A percentile compares a stretch with the other conserved stretches of the same genome.
phyloP scores from a whole-genome alignment of 805 yeast genomes.

The Lipomyces yamanashiensis region DNA sequence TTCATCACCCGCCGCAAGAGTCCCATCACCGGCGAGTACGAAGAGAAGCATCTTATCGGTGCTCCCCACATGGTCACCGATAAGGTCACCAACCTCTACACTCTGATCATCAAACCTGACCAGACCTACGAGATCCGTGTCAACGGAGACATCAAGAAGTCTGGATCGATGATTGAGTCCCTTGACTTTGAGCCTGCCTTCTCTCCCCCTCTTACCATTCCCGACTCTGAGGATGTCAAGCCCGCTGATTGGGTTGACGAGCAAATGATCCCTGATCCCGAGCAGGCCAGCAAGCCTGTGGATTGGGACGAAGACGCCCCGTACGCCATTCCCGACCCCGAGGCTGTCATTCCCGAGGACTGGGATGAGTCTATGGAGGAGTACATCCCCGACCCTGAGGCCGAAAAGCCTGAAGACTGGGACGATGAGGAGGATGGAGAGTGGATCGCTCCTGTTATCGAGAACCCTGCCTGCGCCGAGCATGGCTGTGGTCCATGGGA shows the following conservation, averaged over 20 bases:
- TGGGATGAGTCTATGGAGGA: conserved; percentile 74
- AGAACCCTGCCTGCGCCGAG: conserved; percentile 71
- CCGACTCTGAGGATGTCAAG: conserved; percentile 60
- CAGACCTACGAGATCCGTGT: conserved; percentile 79
- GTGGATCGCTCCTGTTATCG: conserved; percentile 73
- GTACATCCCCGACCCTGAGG: conserved; percentile 69
- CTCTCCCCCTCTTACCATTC: conserved; percentile 67
- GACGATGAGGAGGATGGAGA: conserved; percentile 88
- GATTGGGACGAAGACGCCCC: conserved; percentile 85
- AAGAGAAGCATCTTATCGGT: conserved; percentile 69
- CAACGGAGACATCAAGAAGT: conserved; percentile 72
- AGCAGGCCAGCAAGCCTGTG: conserved; percentile 66
- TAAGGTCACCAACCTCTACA: conserved; percentile 66
- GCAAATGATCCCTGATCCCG: conserved; percentile 69
- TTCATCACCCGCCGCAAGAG: conserved; percentile 68
- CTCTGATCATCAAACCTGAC: conserved; percentile 68
- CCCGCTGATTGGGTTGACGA: conserved; percentile 87
- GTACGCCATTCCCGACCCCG: conserved; percentile 65
- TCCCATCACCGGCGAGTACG: conserved; percentile 58
- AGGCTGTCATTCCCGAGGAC: conserved; percentile 68
- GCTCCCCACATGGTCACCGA: conserved; percentile 70
- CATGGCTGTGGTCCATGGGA: conserved; percentile 84
- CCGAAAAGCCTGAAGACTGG: conserved; percentile 77
- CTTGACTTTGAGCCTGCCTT: conserved; percentile 66
- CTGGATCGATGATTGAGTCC: conserved; percentile 68